Conservation (phyloP, 352 stramenopile species). For the Pythium guiyangense region DNA sequence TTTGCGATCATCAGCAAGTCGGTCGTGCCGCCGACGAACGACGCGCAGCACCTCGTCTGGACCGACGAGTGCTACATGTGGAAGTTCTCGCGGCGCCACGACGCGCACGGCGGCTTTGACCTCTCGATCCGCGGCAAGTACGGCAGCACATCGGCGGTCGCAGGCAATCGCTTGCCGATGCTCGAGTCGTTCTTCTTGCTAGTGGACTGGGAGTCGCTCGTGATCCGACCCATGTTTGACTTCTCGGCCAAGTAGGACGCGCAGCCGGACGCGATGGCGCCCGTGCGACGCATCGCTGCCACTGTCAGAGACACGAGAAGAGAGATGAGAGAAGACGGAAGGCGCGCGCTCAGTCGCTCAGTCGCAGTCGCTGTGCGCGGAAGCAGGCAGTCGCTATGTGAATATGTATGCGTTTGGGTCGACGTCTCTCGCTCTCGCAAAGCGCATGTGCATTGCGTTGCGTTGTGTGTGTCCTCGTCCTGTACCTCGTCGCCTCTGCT, state of each 20-base stretch:
- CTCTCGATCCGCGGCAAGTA: conserved; percentile 77
- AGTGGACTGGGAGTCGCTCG: conserved; percentile 81
- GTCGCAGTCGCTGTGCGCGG: too few relatives aligned
- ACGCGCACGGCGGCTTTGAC: conserved; percentile 61
- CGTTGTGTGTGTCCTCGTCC: too few relatives aligned
- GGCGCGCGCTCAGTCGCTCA: too few relatives aligned
- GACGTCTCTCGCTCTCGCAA: too few relatives aligned
- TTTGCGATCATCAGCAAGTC: conserved; percentile 84
- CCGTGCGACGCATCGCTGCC: too few relatives aligned
- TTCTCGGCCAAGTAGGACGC: conserved; percentile 31
- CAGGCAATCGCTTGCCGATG: conserved; percentile 78
- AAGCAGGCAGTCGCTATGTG: too few relatives aligned
- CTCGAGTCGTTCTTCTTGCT: conserved; percentile 85
- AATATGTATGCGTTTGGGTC: too few relatives aligned
- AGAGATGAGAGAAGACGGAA: too few relatives aligned
- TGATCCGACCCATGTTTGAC: conserved; percentile 76
- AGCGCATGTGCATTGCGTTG: too few relatives aligned
- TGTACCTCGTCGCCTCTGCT: too few relatives aligned
- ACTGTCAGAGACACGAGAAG: too few relatives aligned
- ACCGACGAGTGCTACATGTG: conserved; percentile 86
- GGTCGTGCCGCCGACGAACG: conserved; percentile 69
- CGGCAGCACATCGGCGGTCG: conserved; percentile 76
- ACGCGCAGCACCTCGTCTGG: conserved; percentile 84
- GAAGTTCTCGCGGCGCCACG: conserved; percentile 59
- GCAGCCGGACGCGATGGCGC: too few relatives aligned